A percentile compares a stretch with the other conserved stretches of the same genome.
These are phyloP conservation scores for Triticum urartu DNA, from an alignment of 176 grass and related monocot species.

Conservation along the genomic window DNA sequence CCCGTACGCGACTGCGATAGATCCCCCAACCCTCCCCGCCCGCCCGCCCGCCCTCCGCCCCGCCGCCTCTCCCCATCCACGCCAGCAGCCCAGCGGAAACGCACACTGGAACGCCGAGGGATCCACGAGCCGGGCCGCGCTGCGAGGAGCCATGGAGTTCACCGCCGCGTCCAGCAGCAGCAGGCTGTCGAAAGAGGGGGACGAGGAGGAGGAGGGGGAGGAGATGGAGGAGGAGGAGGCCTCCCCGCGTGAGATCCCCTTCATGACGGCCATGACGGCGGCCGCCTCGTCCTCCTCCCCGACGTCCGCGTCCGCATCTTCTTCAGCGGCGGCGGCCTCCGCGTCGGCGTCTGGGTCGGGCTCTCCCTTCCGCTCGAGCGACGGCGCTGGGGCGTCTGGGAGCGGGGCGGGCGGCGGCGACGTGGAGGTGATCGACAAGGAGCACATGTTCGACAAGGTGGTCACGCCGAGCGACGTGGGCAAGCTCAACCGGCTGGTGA, in stretches of 20 bases:
- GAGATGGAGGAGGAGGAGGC: slow-evolving; percentile 27
- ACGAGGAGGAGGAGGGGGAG: slow-evolving; percentile 10
- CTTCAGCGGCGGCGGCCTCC: slow-evolving; percentile 14
- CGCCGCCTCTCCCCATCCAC: neutral
- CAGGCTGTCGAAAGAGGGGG: slow-evolving; percentile 43
- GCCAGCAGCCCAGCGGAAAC: neutral
- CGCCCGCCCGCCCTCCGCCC: neutral
- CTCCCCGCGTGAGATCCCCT: slow-evolving; percentile 43
- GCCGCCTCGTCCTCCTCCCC: slow-evolving; percentile 13
- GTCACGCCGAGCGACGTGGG: slow-evolving; percentile 97
- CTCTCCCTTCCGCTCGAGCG: slow-evolving; percentile 28
- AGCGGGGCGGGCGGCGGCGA: neutral
- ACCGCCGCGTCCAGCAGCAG: slow-evolving; percentile 15
- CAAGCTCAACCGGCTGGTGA: slow-evolving; percentile 94
- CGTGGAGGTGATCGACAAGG: slow-evolving; percentile 56
- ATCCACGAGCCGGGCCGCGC: neutral
- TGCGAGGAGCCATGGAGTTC: slow-evolving; percentile 39
- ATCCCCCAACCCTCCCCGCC: neutral
- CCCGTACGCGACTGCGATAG: slow-evolving; percentile 15
- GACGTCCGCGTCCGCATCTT: neutral
- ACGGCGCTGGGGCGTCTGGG: slow-evolving; percentile 48
- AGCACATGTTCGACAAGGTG: slow-evolving; percentile 99
- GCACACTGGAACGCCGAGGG: neutral
- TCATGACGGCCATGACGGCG: slow-evolving; percentile 14
- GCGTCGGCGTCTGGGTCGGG: slow-evolving; percentile 11